These are phyloP conservation scores for Azolla pinnata DNA, from an alignment of 75 land plant species.

Conservation along the genomic window DNA sequence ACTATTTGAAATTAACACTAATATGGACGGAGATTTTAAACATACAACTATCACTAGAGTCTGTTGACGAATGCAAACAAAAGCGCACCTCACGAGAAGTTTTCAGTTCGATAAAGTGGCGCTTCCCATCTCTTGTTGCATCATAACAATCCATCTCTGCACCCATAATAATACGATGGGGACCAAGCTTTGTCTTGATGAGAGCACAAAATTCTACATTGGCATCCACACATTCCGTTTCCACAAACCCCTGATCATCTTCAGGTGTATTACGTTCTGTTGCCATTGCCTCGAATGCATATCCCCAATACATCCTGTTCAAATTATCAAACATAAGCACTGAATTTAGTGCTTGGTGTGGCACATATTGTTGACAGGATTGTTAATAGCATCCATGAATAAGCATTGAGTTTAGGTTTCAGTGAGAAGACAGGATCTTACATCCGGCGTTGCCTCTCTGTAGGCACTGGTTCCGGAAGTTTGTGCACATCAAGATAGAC, in stretches of 20 bases:
- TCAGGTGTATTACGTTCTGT: constrained; percentile 49
- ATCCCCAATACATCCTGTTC: constrained; percentile 84
- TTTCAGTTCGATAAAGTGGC: constrained; percentile 77
- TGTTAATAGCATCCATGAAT: too few species aligned
- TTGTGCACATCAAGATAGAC: constrained; percentile 96
- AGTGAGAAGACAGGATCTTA: constrained; percentile 10
- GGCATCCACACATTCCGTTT: too few species aligned
- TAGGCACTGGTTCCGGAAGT: constrained; percentile 69
- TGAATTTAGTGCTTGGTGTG: too few species aligned
- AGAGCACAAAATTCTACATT: constrained; percentile 93
- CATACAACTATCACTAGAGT: too few species aligned
- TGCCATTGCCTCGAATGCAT: constrained; percentile 81
- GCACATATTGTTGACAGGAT: too few species aligned
- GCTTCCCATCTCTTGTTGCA: constrained; percentile 44
- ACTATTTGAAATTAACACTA: too few species aligned
- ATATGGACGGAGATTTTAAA: too few species aligned
- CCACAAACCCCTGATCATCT: constrained; percentile 35
- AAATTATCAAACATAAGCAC: background rate
- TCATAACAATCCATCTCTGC: constrained; percentile 99
- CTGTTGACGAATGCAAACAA: background rate
- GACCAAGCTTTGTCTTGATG: constrained; percentile 84
- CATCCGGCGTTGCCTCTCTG: constrained; percentile 66
- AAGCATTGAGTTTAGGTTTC: too few species aligned
- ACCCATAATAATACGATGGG: constrained; percentile 99
- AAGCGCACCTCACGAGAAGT: constrained; percentile 68